These are phyloP conservation scores for Chlamydomonas sp. DNA, from an alignment of 139 green algal species.

Conservation along the genomic window DNA sequence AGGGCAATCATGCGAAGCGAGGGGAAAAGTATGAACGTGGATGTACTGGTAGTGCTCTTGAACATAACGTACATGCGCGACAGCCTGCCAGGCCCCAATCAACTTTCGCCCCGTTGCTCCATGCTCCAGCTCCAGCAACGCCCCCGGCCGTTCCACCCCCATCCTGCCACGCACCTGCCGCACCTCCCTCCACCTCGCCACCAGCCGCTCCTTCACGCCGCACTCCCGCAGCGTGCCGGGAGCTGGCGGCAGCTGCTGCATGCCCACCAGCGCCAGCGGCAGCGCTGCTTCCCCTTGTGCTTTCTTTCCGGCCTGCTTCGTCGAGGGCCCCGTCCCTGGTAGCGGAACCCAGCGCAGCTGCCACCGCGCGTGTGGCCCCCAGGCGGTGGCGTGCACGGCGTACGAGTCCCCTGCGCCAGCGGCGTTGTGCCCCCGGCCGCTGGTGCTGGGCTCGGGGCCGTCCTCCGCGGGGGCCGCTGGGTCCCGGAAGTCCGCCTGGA, in stretches of 20 bases:
- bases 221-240: conserved; percentile 41
- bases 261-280: neutral
- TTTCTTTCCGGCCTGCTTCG: neutral
- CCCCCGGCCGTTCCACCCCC: too few relatives aligned
- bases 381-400: conserved; percentile 10
- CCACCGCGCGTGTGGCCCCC: conserved; percentile 22
- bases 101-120: too few relatives aligned
- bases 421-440: neutral
- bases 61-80: too few relatives aligned
- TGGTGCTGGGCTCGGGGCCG: too few relatives aligned
- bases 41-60: too few relatives aligned
- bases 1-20: too few relatives aligned
- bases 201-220: conserved; percentile 72
- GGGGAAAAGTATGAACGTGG: neutral
- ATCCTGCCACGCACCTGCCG: conserved; percentile 17
- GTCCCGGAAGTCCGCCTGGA: too few relatives aligned
- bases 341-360: conserved; percentile 38
- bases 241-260: conserved; percentile 38
- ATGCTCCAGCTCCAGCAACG: too few relatives aligned
- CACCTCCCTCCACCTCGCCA: conserved; percentile 67
- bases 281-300: neutral
- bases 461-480: too few relatives aligned
- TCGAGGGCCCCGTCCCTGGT: too few relatives aligned
- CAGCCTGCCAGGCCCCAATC: too few relatives aligned
- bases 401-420: too few relatives aligned